Evolutionary conservation across 1,284 basidiomycete species (phyloP).

Genomic region (Irpex lacteus): DNA sequence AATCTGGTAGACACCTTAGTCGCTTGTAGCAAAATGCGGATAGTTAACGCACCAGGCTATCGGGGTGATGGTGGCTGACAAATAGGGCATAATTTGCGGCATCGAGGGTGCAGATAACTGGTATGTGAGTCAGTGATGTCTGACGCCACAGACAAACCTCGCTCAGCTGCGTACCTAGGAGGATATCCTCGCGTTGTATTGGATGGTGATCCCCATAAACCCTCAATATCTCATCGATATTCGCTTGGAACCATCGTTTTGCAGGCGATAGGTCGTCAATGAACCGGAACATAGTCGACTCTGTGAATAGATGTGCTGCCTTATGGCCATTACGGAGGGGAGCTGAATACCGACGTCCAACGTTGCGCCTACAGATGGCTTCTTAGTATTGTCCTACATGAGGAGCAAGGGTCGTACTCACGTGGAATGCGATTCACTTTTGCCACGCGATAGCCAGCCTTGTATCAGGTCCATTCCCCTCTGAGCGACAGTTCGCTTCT

Average conservation of each 20-base stretch:
- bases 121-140: background rate
- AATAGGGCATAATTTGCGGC: slow-evolving; percentile 67
- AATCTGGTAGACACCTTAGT: slow-evolving; percentile 27
- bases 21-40: background rate
- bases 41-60: slow-evolving; percentile 47
- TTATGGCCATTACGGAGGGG: slow-evolving; percentile 63
- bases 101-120: slow-evolving; percentile 70
- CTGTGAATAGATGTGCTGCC: slow-evolving; percentile 62
- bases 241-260: slow-evolving; percentile 69
- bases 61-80: slow-evolving; percentile 65
- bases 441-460: slow-evolving; percentile 41
- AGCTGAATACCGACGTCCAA: slow-evolving; percentile 55
- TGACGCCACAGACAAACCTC: background rate
- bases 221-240: slow-evolving; percentile 61
- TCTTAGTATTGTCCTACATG: slow-evolving; percentile 12
- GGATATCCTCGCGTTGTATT: slow-evolving; percentile 68
- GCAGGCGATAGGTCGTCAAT: slow-evolving; percentile 51
- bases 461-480: slow-evolving; percentile 55
- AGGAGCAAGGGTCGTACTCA: slow-evolving; percentile 24
- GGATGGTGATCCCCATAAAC: slow-evolving; percentile 51
- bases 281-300: slow-evolving; percentile 66
- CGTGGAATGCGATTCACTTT: slow-evolving; percentile 31
- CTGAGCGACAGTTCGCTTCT: slow-evolving; percentile 53
- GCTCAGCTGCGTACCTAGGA: slow-evolving; percentile 50
- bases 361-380: slow-evolving; percentile 35